phyloP scores from a whole-genome alignment of 2,329 filamentous ascomycete genomes.

The Laburnicola sp. region DNA sequence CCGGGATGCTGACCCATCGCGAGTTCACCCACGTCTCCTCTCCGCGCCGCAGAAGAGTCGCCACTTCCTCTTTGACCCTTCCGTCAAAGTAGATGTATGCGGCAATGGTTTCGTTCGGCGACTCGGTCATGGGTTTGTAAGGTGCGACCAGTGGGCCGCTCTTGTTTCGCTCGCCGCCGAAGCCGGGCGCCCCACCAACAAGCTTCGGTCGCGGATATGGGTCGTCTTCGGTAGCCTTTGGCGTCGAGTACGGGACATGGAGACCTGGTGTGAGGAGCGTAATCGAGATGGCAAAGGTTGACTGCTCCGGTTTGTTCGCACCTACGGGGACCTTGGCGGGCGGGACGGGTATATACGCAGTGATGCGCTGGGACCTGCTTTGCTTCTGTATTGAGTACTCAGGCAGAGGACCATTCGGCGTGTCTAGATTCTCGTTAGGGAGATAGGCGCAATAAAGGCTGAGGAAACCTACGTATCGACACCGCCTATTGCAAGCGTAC shows the following conservation, averaged over 20 bases:
- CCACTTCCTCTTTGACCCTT: slow-evolving; percentile 91
- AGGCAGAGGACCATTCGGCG: slow-evolving; percentile 74
- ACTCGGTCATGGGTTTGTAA: slow-evolving; percentile 90
- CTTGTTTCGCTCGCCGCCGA: slow-evolving; percentile 55
- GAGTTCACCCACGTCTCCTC: slow-evolving; percentile 99
- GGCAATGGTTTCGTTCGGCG: slow-evolving; percentile 93
- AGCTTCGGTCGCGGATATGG: slow-evolving; percentile 80
- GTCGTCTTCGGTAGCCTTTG: slow-evolving; percentile 74
- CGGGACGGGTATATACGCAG: slow-evolving; percentile 94
- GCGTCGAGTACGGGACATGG: slow-evolving; percentile 88
- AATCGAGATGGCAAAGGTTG: slow-evolving; percentile 97
- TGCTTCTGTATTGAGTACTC: slow-evolving; percentile 96
- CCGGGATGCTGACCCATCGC: slow-evolving; percentile 92
- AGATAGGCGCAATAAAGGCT: not conserved
- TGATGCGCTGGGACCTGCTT: slow-evolving; percentile 87
- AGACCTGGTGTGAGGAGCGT: slow-evolving; percentile 88
- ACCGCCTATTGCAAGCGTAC: not conserved
- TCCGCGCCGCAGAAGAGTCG: slow-evolving; percentile 84
- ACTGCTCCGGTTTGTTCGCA: slow-evolving; percentile 79
- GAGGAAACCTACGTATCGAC: slow-evolving; percentile 2
- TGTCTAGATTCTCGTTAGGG: slow-evolving; percentile 56
- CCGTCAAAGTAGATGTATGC: slow-evolving; percentile 99
- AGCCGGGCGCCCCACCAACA: slow-evolving; percentile 70
- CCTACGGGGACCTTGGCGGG: slow-evolving; percentile 73
- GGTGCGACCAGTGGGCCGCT: slow-evolving; percentile 67